A percentile compares a stretch with the other conserved stretches of the same genome.
These are phyloP conservation scores for Fusarium redolens DNA, from an alignment of 2,329 filamentous ascomycete species.

Conservation along the genomic window DNA sequence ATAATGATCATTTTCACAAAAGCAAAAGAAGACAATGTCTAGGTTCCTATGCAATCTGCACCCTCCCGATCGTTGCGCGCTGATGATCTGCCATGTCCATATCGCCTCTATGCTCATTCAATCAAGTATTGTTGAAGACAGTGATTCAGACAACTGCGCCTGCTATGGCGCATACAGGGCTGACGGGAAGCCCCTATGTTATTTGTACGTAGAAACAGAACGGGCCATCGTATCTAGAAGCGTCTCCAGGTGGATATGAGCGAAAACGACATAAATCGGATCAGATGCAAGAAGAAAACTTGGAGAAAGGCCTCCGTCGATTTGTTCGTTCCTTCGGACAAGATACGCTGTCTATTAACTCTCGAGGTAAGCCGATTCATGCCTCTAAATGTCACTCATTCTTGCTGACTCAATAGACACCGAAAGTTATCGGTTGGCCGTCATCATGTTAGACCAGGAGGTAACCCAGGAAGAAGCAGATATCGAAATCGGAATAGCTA, in stretches of 20 bases:
- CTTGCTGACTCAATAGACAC: not conserved
- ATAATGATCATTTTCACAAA: too few species aligned
- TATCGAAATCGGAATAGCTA: not conserved
- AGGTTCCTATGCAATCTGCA: too few species aligned
- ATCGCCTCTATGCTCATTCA: too few species aligned
- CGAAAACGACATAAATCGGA: slow-evolving; percentile 2
- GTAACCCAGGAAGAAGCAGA: not conserved
- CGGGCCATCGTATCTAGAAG: slow-evolving; percentile 9
- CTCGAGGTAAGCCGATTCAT: not conserved
- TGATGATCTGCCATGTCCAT: too few species aligned
- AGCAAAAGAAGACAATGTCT: not conserved
- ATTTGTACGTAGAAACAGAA: not conserved
- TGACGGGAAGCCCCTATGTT: too few species aligned
- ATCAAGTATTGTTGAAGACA: too few species aligned
- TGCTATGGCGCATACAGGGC: too few species aligned
- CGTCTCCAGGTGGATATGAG: not conserved
- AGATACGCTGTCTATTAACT: not conserved
- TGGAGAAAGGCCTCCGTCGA: not conserved
- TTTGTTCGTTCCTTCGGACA: not conserved
- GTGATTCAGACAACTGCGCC: too few species aligned
- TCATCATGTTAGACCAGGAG: not conserved
- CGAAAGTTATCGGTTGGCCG: not conserved
- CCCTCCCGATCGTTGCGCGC: too few species aligned
- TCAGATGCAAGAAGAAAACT: not conserved
- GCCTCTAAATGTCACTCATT: not conserved